Percentiles rank a stretch among this genome's conserved stretches.
Evolutionary conservation across 441 rosid species (phyloP).

Genomic region (California macrophylla): DNA sequence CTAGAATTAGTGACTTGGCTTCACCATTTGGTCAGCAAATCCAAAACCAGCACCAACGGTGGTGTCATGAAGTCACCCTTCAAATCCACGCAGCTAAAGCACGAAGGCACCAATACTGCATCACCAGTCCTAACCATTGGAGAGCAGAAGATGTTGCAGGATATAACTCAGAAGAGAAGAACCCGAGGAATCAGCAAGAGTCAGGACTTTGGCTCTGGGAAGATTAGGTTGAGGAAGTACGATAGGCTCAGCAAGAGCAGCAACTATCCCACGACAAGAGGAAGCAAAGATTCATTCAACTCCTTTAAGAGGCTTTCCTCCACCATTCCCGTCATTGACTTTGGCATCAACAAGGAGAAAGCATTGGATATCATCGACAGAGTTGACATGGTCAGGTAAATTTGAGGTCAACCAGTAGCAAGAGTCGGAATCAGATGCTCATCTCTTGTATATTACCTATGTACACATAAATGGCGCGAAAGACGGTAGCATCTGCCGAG

Average conservation of each 20-base stretch:
- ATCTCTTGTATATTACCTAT: slow-evolving; percentile 1
- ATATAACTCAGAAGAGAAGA: slow-evolving; percentile 24
- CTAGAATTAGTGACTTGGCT: slow-evolving; percentile 59
- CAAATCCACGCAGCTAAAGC: slow-evolving; percentile 17
- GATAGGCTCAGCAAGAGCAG: slow-evolving; percentile 53
- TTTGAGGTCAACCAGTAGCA: not conserved
- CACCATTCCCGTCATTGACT: slow-evolving; percentile 35
- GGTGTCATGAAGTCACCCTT: slow-evolving; percentile 21
- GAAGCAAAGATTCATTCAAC: slow-evolving; percentile 27
- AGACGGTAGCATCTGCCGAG: not conserved
- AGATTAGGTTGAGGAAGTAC: slow-evolving; percentile 27
- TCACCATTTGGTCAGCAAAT: slow-evolving; percentile 44
- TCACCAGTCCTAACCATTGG: slow-evolving; percentile 28
- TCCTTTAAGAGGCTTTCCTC: slow-evolving; percentile 35
- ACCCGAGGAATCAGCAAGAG: slow-evolving; percentile 42
- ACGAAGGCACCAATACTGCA: slow-evolving; percentile 11
- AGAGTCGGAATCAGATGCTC: not conserved
- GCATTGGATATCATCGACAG: slow-evolving; percentile 53
- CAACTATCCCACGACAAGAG: slow-evolving; percentile 30
- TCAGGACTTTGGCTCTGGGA: slow-evolving; percentile 41
- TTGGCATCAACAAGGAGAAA: slow-evolving; percentile 40
- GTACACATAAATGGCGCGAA: not conserved
- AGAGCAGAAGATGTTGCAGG: slow-evolving; percentile 35
- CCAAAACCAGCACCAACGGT: slow-evolving; percentile 28
- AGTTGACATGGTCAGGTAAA: slow-evolving; percentile 24